These are phyloP conservation scores for Litchi chinensis DNA, from an alignment of 345 rosid species.

Conservation along the genomic window DNA sequence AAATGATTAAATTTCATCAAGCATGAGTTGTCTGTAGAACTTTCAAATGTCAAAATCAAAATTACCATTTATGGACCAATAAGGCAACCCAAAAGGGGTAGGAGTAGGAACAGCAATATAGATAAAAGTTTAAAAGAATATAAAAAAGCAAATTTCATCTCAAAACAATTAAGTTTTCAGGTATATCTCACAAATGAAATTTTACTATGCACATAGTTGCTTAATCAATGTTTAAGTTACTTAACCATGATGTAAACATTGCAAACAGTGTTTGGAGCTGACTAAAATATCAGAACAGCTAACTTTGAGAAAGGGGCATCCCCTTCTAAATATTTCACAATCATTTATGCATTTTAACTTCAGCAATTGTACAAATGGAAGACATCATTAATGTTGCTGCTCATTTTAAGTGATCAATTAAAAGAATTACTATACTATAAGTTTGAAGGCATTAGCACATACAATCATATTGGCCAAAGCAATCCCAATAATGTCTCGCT, in stretches of 20 bases:
- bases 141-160: neutral
- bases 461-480: constrained; percentile 95
- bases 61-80: neutral
- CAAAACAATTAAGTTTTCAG: neutral
- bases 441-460: constrained; percentile 30
- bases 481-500: constrained; percentile 86
- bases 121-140: neutral
- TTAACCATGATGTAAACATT: neutral
- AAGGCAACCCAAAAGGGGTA: neutral
- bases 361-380: neutral
- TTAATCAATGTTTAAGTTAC: too few relatives aligned
- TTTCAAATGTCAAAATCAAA: neutral
- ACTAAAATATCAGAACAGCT: neutral
- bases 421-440: neutral
- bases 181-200: neutral
- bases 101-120: neutral
- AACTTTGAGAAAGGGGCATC: neutral
- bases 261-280: neutral
- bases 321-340: neutral
- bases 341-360: neutral
- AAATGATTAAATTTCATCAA: neutral
- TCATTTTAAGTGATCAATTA: neutral
- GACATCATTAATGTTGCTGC: too few relatives aligned
- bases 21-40: neutral
- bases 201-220: neutral